Evolutionary conservation across 2,329 filamentous ascomycete species (phyloP).

Genomic region (Teratosphaeria gauchensis): DNA sequence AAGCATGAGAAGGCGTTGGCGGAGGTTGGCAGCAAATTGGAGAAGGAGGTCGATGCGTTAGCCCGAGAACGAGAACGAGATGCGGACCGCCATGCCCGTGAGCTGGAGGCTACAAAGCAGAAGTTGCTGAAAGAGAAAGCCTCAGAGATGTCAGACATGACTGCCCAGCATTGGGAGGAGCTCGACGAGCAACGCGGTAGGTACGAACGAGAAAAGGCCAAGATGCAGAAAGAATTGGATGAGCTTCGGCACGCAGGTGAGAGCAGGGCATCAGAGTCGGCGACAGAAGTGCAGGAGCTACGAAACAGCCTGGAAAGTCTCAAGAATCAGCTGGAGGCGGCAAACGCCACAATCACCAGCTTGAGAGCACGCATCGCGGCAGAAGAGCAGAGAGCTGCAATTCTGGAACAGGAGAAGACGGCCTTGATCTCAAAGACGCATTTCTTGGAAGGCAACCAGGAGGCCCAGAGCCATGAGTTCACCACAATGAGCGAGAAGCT

Average conservation of each 20-base stretch:
- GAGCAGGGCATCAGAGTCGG: conserved; percentile 42
- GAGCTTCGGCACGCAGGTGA: conserved; percentile 44
- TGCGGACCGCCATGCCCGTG: conserved; percentile 46
- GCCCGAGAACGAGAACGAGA: conserved; percentile 41
- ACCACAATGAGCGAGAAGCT: conserved; percentile 70
- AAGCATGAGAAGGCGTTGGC: conserved; percentile 19
- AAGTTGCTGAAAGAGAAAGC: conserved; percentile 33
- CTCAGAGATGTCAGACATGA: conserved; percentile 48
- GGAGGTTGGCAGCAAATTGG: conserved; percentile 17
- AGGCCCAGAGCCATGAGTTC: conserved; percentile 80
- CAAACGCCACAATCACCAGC: conserved; percentile 51
- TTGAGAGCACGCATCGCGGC: conserved; percentile 46
- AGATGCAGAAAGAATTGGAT: conserved; percentile 45
- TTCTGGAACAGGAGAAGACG: conserved; percentile 64
- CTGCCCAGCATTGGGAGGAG: conserved; percentile 57
- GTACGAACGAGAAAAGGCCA: conserved; percentile 56
- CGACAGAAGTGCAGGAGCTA: conserved; percentile 39
- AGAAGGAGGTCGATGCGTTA: conserved; percentile 18
- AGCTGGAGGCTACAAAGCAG: conserved; percentile 37
- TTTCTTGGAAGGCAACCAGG: conserved; percentile 80
- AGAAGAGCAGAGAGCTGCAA: conserved; percentile 43
- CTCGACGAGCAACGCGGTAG: conserved; percentile 55
- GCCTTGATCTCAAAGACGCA: conserved; percentile 73
- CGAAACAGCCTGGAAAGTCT: conserved; percentile 15
- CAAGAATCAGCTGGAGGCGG: conserved; percentile 27